Evolutionary conservation across 1,284 basidiomycete genomes (phyloP), one percentile per base, ranked within the genome.

Genomic region (Ganoderma boninense): DNA sequence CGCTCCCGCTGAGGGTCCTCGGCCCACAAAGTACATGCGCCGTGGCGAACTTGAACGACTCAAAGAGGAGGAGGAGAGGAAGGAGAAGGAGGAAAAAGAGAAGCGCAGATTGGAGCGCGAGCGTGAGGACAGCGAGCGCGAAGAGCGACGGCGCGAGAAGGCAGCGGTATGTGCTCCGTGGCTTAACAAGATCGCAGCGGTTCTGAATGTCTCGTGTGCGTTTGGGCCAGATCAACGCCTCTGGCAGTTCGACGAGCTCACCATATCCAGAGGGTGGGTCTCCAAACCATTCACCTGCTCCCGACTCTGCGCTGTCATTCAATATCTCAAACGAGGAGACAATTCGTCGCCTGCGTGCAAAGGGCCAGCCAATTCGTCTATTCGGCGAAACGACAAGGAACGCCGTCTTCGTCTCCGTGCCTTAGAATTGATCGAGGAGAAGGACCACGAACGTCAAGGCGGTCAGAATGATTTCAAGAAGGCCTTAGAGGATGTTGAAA

Each of bases 311-410:
- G 10, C 64, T 67, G 20, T 74, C 79, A 1, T 98, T 97, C 85
- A 97, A 96, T 80, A 94, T 99, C 64, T 96, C 97, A 1, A 95
- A 96, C 69, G 94, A 97, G 71, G 98, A 99, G 79, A 96, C 95
- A 35, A 86, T 97, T 66, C 91, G 94, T 8, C 90, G 98, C 16
- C 87, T 99, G 35, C 92, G 98, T 46, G 86, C 89, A 35, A 97
- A 97, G 79, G 95, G 95, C 35, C 96, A 99, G 79, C 98, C 98
- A 2, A 95, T 99, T 72, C 90, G 96, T 11, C 85, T 99, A 2
- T 99, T 99, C 79, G 98, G 92, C 56, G 98, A 99, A 81, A 90
- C 92, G 0, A 99, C 84, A 95, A 96, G 82, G 98, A 99, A 62
- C 87, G 97, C 11, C 86, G 97, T 52, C 83, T 99, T 32, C 91